A percentile compares a stretch with the other conserved stretches of the same genome.
phyloP scores from a whole-genome alignment of 306 rosid genomes.

The Dryas drummondii region DNA sequence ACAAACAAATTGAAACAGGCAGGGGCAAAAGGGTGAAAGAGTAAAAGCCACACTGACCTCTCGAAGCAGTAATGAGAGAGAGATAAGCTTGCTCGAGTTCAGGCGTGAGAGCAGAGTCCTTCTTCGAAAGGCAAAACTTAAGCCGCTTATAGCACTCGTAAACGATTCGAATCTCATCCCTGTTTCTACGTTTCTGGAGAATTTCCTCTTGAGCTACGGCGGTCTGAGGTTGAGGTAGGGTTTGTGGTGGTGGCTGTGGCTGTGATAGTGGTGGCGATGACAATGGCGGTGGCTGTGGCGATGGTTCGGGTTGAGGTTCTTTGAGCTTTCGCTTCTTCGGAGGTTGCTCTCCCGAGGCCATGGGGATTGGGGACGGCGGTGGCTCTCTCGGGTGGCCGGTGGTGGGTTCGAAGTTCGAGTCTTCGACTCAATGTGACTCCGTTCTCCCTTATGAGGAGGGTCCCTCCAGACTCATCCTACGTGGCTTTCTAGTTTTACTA shows the following conservation, averaged over 20 bases:
- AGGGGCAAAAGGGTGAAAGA: neutral
- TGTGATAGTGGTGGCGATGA: slow-evolving; percentile 9
- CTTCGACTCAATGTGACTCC: neutral
- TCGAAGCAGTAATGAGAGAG: slow-evolving; percentile 53
- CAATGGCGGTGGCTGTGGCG: slow-evolving; percentile 22
- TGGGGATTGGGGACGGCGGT: slow-evolving; percentile 24
- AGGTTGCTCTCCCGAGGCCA: slow-evolving; percentile 71
- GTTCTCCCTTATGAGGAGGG: neutral
- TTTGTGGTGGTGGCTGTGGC: slow-evolving; percentile 31
- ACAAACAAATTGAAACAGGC: neutral
- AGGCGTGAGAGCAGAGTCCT: slow-evolving; percentile 32
- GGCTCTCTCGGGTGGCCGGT: slow-evolving; percentile 12
- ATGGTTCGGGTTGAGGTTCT: slow-evolving; percentile 33
- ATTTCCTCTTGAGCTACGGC: slow-evolving; percentile 43
- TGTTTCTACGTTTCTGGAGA: slow-evolving; percentile 42
- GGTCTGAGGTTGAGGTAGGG: slow-evolving; percentile 28
- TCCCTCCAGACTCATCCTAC: neutral
- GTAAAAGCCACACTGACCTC: slow-evolving; percentile 40
- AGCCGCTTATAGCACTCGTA: slow-evolving; percentile 55
- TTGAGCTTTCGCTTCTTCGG: slow-evolving; percentile 61
- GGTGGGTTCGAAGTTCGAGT: neutral
- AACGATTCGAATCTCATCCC: slow-evolving; percentile 55
- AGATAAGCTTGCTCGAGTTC: slow-evolving; percentile 57
- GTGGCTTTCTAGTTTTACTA: too few relatives aligned
- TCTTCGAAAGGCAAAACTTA: slow-evolving; percentile 43